These are phyloP conservation scores for Neofusicoccum laricinum DNA, from an alignment of 2,329 filamentous ascomycete genomes.

Conservation along the genomic window DNA sequence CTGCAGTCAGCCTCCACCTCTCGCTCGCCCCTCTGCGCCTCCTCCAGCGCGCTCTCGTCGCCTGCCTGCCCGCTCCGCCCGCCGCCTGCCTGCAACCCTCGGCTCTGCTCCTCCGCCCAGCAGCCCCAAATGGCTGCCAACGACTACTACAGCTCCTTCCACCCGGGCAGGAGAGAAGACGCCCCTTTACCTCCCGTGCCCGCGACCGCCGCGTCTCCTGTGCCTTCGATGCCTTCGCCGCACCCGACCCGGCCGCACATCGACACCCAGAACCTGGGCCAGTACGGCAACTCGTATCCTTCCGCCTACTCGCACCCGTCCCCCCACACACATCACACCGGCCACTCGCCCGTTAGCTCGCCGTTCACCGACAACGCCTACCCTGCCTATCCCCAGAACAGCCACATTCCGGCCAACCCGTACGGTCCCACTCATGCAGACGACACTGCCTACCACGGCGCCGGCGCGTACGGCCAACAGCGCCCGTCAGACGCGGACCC, in stretches of 20 bases:
- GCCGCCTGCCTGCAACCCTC: not conserved
- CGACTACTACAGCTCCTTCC: conserved; percentile 61
- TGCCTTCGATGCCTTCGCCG: conserved; percentile 32
- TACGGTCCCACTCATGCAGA: conserved; percentile 53
- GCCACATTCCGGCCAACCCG: conserved; percentile 50
- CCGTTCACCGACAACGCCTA: conserved; percentile 69
- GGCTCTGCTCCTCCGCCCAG: not conserved
- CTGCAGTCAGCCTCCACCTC: not conserved
- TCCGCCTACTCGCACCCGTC: conserved; percentile 11
- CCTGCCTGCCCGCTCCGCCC: not conserved
- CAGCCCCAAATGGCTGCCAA: conserved; percentile 43
- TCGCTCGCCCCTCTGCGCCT: not conserved
- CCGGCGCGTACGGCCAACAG: conserved; percentile 26
- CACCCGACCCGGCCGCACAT: conserved; percentile 33
- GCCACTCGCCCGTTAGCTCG: conserved; percentile 35
- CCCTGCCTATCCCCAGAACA: conserved; percentile 47
- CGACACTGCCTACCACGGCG: conserved; percentile 60
- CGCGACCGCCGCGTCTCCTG: conserved; percentile 18
- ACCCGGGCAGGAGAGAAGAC: conserved; percentile 43
- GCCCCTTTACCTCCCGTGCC: conserved; percentile 36
- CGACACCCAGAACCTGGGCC: conserved; percentile 26
- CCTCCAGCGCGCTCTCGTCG: not conserved
- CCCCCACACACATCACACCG: not conserved
- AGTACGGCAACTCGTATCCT: conserved; percentile 16
- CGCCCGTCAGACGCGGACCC: conserved; percentile 48